Evolutionary conservation across 345 rosid species (phyloP), one percentile per base, ranked within the genome.

Genomic region (Moringa oleifera): DNA sequence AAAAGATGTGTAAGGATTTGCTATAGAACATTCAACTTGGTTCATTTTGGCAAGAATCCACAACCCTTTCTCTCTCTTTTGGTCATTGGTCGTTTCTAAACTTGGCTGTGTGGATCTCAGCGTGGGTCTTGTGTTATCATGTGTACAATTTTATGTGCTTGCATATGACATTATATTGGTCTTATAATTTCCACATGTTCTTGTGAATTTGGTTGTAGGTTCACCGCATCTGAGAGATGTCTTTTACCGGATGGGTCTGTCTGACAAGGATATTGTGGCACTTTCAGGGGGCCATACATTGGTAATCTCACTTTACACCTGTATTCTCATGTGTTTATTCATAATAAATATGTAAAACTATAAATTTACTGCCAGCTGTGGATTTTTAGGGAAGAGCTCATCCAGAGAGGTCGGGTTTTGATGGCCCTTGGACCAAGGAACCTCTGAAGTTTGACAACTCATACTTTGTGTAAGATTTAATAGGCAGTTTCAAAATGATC

Each of bases 351-450:
- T 33, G 8, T 52, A 58, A 37, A 53, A 25, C 5, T 41, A 11
- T 41, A 41, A 41, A 67, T 20, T 0, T 4, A 57, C 56, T 62
- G 47, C 41, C 55, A 45, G 23, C 20, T 58, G 23, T 73, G 59
- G 20, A 60, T 65, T 62, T 70, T 9, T 64, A 90, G 97, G 99
- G 97, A 78, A 79, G 86, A 72, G 96, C 92, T 47, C 98, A 90
- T 76, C 87, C 84, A 12, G 94, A 94, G 70, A 85, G 99, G 76
- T 90, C 99, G 15, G 90, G 95, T 69, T 94, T 90, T 63, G 97
- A 94, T 63, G 99, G 99, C 46, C 89, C 99, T 45, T 93, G 98
- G 98, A 93, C 97, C 49, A 70, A 73, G 74, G 94, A 90, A 67
- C 97, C 98, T 47, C 80, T 90, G 67, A 90, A 90, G 79, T 90